A percentile compares a stretch with the other conserved stretches of the same genome.
Evolutionary conservation across 768 basidiomycete species (phyloP).

Genomic region (Suillus alpinus): DNA sequence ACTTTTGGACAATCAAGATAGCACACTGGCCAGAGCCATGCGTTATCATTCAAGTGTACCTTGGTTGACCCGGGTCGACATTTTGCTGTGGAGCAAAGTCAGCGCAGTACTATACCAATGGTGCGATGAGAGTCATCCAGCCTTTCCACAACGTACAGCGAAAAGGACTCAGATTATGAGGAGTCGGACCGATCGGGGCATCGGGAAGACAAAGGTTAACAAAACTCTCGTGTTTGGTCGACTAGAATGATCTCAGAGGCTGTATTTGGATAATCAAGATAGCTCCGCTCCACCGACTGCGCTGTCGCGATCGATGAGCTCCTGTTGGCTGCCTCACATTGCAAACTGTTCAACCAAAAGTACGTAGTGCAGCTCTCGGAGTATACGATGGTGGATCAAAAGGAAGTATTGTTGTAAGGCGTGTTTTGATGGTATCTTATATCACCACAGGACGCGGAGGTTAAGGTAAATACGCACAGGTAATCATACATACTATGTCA

Average conservation of each 20-base stretch:
- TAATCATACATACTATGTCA: too few species aligned
- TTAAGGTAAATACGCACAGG: background rate
- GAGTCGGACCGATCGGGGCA: slow-evolving; percentile 22
- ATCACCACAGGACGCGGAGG: too few species aligned
- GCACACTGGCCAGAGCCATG: background rate
- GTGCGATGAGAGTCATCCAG: too few species aligned
- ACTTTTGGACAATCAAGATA: background rate
- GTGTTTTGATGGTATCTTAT: background rate
- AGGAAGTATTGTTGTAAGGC: background rate
- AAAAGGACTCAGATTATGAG: slow-evolving; percentile 20
- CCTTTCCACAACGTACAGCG: slow-evolving; percentile 13
- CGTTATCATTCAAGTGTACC: too few species aligned
- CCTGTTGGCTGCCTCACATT: too few species aligned
- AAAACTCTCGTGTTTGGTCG: background rate
- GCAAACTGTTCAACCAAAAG: too few species aligned
- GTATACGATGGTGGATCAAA: too few species aligned
- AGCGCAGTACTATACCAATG: background rate
- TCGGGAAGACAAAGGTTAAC: slow-evolving; percentile 5
- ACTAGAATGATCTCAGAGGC: background rate
- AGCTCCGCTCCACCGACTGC: background rate
- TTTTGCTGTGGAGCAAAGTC: background rate
- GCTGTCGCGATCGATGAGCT: background rate
- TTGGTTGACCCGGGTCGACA: too few species aligned
- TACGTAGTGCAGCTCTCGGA: too few species aligned
- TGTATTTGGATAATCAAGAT: background rate